Conservation (phyloP, 805 yeast species). For the Kazachstania bromeliacearum region DNA sequence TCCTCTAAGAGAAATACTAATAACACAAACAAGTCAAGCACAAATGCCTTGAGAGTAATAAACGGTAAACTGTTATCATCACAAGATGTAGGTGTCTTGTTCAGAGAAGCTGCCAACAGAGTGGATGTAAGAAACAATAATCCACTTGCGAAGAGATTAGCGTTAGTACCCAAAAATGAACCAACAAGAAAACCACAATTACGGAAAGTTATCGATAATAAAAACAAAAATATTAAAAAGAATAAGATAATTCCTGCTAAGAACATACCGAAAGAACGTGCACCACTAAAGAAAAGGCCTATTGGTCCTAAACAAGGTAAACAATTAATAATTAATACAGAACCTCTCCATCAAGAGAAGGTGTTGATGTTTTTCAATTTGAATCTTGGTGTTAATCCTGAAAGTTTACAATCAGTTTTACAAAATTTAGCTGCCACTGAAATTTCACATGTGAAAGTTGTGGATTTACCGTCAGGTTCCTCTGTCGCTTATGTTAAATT, state of each 20-base stretch:
- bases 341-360: constrained; percentile 8
- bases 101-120: constrained; percentile 12
- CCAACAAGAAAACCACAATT: not conserved
- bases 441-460: constrained; percentile 20
- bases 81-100: constrained; percentile 17
- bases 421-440: constrained; percentile 15
- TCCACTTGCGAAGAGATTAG: not conserved
- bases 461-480: constrained; percentile 33
- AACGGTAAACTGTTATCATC: constrained; percentile 23
- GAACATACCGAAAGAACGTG: not conserved
- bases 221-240: not conserved
- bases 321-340: constrained; percentile 17
- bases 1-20: no score
- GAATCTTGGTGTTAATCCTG: constrained; percentile 22
- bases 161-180: no score
- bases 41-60: no score
- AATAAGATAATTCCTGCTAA: constrained; percentile 2
- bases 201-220: not conserved
- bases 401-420: constrained; percentile 15
- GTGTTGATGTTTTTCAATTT: constrained; percentile 18
- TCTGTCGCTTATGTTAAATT: constrained; percentile 32
- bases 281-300: not conserved
- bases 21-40: no score
- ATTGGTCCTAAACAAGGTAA: not conserved
- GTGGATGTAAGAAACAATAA: no score